Conservation (phyloP, 176 grass and related monocot genomes). For the Eragrostis nindensis region DNA sequence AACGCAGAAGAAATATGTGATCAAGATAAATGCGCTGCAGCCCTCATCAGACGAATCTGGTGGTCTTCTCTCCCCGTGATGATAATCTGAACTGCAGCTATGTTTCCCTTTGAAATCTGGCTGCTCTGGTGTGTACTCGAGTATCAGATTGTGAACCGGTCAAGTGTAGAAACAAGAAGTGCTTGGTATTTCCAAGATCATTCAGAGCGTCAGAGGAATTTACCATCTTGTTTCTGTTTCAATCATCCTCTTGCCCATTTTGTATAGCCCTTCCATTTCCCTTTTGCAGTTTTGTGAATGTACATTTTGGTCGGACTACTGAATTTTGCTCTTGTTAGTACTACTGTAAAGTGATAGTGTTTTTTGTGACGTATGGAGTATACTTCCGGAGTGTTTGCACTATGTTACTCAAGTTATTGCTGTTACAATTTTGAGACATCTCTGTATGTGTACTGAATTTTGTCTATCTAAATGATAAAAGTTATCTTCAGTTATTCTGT, state of each 20-base stretch:
- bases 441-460: neutral
- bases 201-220: neutral
- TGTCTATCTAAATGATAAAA: neutral
- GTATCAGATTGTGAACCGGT: neutral
- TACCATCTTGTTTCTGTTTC: neutral
- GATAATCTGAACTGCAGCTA: neutral
- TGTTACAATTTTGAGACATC: neutral
- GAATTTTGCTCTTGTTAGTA: conserved; percentile 29
- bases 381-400: neutral
- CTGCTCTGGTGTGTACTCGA: conserved; percentile 3
- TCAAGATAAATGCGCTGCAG: conserved; percentile 66
- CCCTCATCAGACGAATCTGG: conserved; percentile 46
- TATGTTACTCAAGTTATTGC: neutral
- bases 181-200: neutral
- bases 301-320: conserved; percentile 16
- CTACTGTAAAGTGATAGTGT: neutral
- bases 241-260: neutral
- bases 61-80: conserved; percentile 33
- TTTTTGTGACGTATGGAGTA: neutral
- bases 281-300: neutral
- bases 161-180: conserved; percentile 5
- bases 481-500: neutral
- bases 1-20: conserved; percentile 58
- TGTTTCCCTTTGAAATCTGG: neutral
- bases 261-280: neutral